A percentile compares a stretch with the other conserved stretches of the same genome.
Evolutionary conservation across 2,329 filamentous ascomycete species (phyloP).

Genomic region (Penicillium sclerotiorum): DNA sequence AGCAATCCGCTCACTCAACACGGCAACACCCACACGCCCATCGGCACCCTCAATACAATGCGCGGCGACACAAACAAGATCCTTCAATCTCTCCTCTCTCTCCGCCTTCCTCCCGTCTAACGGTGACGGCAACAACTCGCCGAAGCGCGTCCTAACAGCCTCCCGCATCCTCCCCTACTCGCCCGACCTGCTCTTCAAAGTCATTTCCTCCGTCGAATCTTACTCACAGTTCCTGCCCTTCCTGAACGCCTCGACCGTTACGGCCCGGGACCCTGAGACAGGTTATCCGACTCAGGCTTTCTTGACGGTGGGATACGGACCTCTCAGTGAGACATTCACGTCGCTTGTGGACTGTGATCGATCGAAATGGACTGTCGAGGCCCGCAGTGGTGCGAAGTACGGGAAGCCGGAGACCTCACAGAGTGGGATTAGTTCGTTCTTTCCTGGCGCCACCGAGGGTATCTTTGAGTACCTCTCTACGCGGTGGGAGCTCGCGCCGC

Average conservation of each 20-base stretch:
- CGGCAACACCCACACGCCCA: background rate
- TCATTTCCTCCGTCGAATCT: conserved; percentile 84
- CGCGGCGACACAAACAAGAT: conserved; percentile 7
- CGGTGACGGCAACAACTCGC: conserved; percentile 33
- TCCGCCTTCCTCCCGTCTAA: conserved; percentile 31
- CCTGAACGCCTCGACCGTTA: conserved; percentile 77
- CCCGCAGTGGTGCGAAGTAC: conserved; percentile 52
- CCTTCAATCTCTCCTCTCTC: conserved; percentile 33
- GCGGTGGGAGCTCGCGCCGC: conserved; percentile 46
- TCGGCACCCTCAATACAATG: conserved; percentile 8
- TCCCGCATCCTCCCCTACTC: conserved; percentile 77
- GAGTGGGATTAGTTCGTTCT: conserved; percentile 54
- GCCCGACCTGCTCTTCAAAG: conserved; percentile 69
- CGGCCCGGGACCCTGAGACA: conserved; percentile 63
- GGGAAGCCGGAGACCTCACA: conserved; percentile 56
- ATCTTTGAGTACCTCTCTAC: conserved; percentile 50
- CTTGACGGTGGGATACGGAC: conserved; percentile 82
- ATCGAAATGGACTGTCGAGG: conserved; percentile 69
- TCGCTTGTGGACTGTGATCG: conserved; percentile 78
- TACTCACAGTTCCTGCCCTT: conserved; percentile 92
- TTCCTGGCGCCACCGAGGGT: conserved; percentile 50
- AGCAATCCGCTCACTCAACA: background rate
- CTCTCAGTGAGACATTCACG: conserved; percentile 80
- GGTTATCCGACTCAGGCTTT: conserved; percentile 70
- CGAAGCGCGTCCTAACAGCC: conserved; percentile 70